phyloP scores from a whole-genome alignment of 2,329 filamentous ascomycete genomes.

The Pestalotiopsis sp. region DNA sequence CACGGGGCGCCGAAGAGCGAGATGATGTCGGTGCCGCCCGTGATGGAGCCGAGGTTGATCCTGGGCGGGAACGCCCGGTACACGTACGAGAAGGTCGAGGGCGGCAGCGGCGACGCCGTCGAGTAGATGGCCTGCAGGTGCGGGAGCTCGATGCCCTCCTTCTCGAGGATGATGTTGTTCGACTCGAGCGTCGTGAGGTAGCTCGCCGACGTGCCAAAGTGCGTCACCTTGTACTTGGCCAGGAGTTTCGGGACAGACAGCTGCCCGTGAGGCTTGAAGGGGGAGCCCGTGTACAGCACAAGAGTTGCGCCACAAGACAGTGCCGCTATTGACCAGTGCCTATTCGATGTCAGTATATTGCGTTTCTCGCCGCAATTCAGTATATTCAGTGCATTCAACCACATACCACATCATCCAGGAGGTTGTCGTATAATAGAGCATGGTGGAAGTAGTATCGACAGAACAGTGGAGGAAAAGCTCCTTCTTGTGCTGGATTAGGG shows the following conservation, averaged over 20 bases:
- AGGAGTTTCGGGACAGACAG: conserved; percentile 83
- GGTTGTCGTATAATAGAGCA: conserved; percentile 94
- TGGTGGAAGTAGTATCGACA: conserved; percentile 69
- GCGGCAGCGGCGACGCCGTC: conserved; percentile 88
- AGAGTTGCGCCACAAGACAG: conserved; percentile 82
- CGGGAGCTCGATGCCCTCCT: conserved; percentile 56
- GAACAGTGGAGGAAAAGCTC: conserved; percentile 89
- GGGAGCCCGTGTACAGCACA: conserved; percentile 89
- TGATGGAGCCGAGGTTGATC: conserved; percentile 92
- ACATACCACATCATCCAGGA: conserved; percentile 96
- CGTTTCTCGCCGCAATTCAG: neutral
- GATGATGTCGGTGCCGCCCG: conserved; percentile 94
- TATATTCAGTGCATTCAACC: neutral
- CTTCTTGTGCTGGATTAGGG: conserved; percentile 95
- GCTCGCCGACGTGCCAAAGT: conserved; percentile 93
- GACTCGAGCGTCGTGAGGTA: conserved; percentile 92
- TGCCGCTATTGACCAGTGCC: conserved; percentile 86
- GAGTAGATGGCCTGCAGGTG: conserved; percentile 86
- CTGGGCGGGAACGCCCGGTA: conserved; percentile 78
- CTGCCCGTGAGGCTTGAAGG: conserved; percentile 79
- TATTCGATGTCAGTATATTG: neutral
- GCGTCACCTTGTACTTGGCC: conserved; percentile 79
- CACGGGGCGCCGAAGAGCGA: conserved; percentile 90
- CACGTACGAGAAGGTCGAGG: conserved; percentile 89
- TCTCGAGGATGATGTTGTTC: conserved; percentile 63